A percentile compares a stretch with the other conserved stretches of the same genome.
Evolutionary conservation across 2,329 filamentous ascomycete genomes (phyloP).

Genomic region (Talaromyces verruculosus): DNA sequence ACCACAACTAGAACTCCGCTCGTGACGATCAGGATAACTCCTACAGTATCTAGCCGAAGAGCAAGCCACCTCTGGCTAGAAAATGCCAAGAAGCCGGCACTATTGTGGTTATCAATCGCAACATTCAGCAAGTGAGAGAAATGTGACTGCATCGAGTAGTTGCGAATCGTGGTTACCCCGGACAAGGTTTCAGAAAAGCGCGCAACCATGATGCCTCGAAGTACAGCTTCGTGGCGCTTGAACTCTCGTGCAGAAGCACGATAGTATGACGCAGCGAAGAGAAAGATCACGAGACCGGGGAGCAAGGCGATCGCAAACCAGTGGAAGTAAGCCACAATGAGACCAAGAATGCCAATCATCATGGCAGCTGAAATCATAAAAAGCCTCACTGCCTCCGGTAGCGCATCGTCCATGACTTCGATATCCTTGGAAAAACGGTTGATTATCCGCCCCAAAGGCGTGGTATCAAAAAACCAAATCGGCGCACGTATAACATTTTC

Average conservation of each 20-base stretch:
- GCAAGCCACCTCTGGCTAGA: slow-evolving; percentile 76
- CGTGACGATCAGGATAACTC: slow-evolving; percentile 65
- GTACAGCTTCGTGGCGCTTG: slow-evolving; percentile 73
- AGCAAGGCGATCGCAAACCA: slow-evolving; percentile 6
- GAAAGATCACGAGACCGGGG: slow-evolving; percentile 61
- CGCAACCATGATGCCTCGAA: slow-evolving; percentile 77
- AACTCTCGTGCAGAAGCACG: slow-evolving; percentile 68
- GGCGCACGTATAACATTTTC: slow-evolving; percentile 67
- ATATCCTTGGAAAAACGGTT: slow-evolving; percentile 80
- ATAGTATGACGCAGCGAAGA: slow-evolving; percentile 62
- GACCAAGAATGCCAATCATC: slow-evolving; percentile 63
- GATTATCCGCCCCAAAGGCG: slow-evolving; percentile 73
- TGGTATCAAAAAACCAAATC: slow-evolving; percentile 74
- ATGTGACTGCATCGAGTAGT: slow-evolving; percentile 66
- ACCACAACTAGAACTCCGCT: slow-evolving; percentile 64
- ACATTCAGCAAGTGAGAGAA: slow-evolving; percentile 35
- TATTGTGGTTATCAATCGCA: slow-evolving; percentile 64
- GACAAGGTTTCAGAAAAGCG: slow-evolving; percentile 71
- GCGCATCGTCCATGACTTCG: slow-evolving; percentile 66
- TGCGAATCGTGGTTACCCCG: slow-evolving; percentile 72
- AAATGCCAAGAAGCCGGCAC: slow-evolving; percentile 66
- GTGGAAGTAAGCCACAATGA: slow-evolving; percentile 58
- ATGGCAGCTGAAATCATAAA: slow-evolving; percentile 1
- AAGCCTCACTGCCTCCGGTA: slow-evolving; percentile 49
- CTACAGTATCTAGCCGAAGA: slow-evolving; percentile 68